These are phyloP conservation scores for Coniferiporia sulphurascens DNA, from an alignment of 1,284 basidiomycete species.

Conservation along the genomic window DNA sequence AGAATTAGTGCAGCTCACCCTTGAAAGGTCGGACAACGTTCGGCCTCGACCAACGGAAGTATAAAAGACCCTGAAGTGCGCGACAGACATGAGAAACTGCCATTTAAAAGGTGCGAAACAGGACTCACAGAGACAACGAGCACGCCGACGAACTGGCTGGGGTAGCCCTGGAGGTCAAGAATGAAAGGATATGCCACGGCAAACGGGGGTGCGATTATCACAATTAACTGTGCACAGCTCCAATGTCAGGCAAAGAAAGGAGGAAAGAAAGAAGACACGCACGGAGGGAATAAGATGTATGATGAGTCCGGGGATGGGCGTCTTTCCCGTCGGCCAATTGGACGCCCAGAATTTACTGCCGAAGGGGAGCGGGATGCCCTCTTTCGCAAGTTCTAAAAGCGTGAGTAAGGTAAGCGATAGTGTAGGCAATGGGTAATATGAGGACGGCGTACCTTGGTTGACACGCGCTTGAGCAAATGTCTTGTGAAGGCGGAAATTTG, in stretches of 20 bases:
- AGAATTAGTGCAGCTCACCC: conserved; percentile 27
- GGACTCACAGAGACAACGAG: conserved; percentile 46
- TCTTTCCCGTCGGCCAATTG: conserved; percentile 41
- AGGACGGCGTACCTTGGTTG: conserved; percentile 36
- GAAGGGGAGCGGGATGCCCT: conserved; percentile 45
- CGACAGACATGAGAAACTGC: too few species aligned
- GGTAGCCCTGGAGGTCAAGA: conserved; percentile 55
- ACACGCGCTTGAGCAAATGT: conserved; percentile 42
- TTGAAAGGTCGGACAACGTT: conserved; percentile 49
- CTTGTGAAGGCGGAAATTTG: conserved; percentile 21
- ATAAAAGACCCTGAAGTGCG: conserved; percentile 46
- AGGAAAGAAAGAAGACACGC: conserved; percentile 2
- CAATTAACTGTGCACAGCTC: conserved; percentile 34
- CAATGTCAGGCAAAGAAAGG: neutral
- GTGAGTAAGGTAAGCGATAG: too few species aligned
- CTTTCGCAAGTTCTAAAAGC: conserved; percentile 44
- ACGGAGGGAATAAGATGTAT: conserved; percentile 37
- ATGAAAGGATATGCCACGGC: conserved; percentile 47
- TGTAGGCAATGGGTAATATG: neutral
- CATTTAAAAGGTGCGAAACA: neutral
- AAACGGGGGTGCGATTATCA: conserved; percentile 45
- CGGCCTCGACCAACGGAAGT: conserved; percentile 48
- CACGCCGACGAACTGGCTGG: conserved; percentile 50
- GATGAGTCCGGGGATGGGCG: conserved; percentile 42
- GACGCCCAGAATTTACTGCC: conserved; percentile 39